A percentile compares a stretch with the other conserved stretches of the same genome.
Conservation (phyloP, 2,329 filamentous ascomycete genomes). For the Aureobasidium sp. region DNA sequence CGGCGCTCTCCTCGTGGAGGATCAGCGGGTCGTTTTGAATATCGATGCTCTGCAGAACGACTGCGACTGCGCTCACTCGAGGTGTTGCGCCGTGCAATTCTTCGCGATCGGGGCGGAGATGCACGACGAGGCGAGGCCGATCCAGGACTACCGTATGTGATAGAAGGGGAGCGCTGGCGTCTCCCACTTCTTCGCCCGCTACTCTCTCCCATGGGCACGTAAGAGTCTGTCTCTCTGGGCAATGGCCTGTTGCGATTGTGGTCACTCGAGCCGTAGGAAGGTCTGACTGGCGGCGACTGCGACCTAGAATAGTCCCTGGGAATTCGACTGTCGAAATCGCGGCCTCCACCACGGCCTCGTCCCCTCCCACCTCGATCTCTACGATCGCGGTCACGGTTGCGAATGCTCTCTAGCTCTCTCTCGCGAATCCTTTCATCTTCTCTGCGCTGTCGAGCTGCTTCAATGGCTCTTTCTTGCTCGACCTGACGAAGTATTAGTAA, state of each 20-base stretch:
- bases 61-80: constrained; percentile 15
- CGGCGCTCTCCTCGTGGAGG: constrained; percentile 1
- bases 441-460: constrained; percentile 63
- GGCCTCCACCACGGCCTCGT: constrained; percentile 41
- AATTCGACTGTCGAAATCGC: constrained; percentile 43
- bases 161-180: constrained; percentile 17
- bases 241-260: constrained; percentile 36
- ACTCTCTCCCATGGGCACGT: constrained; percentile 43
- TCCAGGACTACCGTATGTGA: not conserved
- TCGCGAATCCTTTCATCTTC: constrained; percentile 67
- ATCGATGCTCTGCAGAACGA: constrained; percentile 1
- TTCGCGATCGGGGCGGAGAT: constrained; percentile 2
- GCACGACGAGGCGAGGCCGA: constrained; percentile 13
- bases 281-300: constrained; percentile 46
- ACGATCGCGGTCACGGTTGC: constrained; percentile 59
- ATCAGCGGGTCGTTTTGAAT: not conserved
- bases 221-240: constrained; percentile 49
- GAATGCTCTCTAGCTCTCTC: constrained; percentile 59
- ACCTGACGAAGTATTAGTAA: constrained; percentile 46
- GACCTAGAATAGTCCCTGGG: constrained; percentile 35
- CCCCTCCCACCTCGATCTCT: constrained; percentile 31
- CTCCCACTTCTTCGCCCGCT: constrained; percentile 13
- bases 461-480: constrained; percentile 73
- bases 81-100: not conserved
- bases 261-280: constrained; percentile 40